phyloP scores from a whole-genome alignment of 139 green algal genomes.

The Pseudopediastrum boryanum region DNA sequence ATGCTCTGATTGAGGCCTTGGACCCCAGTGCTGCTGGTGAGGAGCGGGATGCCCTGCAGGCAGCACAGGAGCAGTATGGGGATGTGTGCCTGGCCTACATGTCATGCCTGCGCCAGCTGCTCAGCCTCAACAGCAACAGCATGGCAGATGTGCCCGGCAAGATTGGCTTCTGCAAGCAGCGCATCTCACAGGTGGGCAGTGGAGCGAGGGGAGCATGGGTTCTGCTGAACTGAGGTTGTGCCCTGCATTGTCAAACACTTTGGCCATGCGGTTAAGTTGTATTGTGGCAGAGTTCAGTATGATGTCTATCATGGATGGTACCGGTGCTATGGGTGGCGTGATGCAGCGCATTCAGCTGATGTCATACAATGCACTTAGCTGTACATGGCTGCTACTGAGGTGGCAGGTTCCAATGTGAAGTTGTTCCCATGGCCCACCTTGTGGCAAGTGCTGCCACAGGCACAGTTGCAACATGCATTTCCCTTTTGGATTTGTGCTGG shows the following conservation, averaged over 20 bases:
- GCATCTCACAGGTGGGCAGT: conserved; percentile 34
- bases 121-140: conserved; percentile 38
- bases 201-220: too few relatives aligned
- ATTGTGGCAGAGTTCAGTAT: not conserved
- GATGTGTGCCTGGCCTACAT: conserved; percentile 31
- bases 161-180: conserved; percentile 43
- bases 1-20: not conserved
- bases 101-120: conserved; percentile 26
- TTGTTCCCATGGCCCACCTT: too few relatives aligned
- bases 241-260: not conserved
- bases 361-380: not conserved
- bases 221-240: not conserved
- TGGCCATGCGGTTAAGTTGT: not conserved
- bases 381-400: not conserved
- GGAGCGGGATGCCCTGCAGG: not conserved
- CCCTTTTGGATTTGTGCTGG: too few relatives aligned
- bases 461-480: too few relatives aligned
- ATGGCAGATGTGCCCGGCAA: conserved; percentile 46
- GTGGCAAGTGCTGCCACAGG: too few relatives aligned
- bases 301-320: not conserved
- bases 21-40: not conserved
- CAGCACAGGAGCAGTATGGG: not conserved
- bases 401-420: too few relatives aligned
- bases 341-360: not conserved
- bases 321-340: not conserved